Percentiles rank a stretch among this genome's conserved stretches.
Conservation (phyloP, 1,284 basidiomycete genomes). For the Rhodofomes roseus region DNA sequence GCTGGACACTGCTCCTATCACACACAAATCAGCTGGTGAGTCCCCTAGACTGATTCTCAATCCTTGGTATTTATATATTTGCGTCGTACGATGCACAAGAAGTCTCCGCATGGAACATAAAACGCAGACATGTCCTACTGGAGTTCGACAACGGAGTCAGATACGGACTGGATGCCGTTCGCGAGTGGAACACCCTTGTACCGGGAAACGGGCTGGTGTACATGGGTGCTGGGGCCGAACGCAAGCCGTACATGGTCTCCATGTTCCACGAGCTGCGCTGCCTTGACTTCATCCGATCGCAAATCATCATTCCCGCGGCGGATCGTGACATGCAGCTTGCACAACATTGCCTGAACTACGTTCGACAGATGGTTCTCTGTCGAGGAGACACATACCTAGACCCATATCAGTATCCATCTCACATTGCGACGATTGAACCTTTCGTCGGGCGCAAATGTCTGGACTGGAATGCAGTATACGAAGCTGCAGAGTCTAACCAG, state of each 20-base stretch:
- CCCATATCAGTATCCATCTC: not conserved
- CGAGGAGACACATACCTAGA: not conserved
- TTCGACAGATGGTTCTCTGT: not conserved
- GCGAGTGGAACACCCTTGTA: too few relatives aligned
- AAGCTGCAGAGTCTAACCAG: not conserved
- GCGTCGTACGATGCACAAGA: too few relatives aligned
- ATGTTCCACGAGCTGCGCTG: constrained; percentile 23
- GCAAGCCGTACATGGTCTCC: constrained; percentile 16
- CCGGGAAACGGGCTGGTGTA: constrained; percentile 16
- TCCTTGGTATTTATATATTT: too few relatives aligned
- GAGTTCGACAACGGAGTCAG: too few relatives aligned
- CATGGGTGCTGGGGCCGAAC: constrained; percentile 15
- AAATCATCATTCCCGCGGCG: not conserved
- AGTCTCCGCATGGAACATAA: too few relatives aligned
- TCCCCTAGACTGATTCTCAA: too few relatives aligned
- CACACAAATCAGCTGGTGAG: too few relatives aligned
- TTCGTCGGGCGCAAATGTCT: not conserved
- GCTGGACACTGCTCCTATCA: too few relatives aligned
- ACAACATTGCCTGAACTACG: constrained; percentile 3
- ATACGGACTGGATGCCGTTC: too few relatives aligned
- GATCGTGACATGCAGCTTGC: not conserved
- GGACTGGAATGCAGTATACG: constrained; percentile 1
- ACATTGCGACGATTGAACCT: not conserved
- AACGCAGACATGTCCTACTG: too few relatives aligned
- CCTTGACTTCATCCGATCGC: constrained; percentile 9